phyloP scores from a whole-genome alignment of 768 basidiomycete genomes.

The Lentinula guzmanii region DNA sequence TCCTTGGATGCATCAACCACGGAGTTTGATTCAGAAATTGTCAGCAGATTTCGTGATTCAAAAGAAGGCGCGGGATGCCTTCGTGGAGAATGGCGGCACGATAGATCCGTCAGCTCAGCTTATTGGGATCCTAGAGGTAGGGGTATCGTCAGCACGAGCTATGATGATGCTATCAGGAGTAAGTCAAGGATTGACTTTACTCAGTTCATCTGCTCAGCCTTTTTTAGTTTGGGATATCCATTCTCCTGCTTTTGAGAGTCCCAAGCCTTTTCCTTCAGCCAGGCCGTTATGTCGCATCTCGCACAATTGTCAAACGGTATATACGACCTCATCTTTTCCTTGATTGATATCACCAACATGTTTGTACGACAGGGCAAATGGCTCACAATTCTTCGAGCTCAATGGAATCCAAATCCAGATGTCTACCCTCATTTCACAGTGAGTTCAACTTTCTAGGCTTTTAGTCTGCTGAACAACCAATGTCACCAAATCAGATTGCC shows the following conservation, averaged over 20 bases:
- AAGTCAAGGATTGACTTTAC: neutral
- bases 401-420: slow-evolving; percentile 75
- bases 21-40: slow-evolving; percentile 33
- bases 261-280: slow-evolving; percentile 50
- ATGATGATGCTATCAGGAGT: slow-evolving; percentile 75
- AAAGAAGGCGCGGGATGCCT: slow-evolving; percentile 48
- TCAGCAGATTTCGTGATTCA: slow-evolving; percentile 46
- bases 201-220: slow-evolving; percentile 20
- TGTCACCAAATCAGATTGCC: slow-evolving; percentile 43
- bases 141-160: slow-evolving; percentile 77
- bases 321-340: slow-evolving; percentile 10
- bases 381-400: slow-evolving; percentile 71
- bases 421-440: slow-evolving; percentile 83
- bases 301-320: slow-evolving; percentile 80
- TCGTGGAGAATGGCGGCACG: slow-evolving; percentile 62
- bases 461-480: neutral
- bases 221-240: slow-evolving; percentile 71
- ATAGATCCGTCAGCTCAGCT: slow-evolving; percentile 75
- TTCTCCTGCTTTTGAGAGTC: slow-evolving; percentile 39
- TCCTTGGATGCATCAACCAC: slow-evolving; percentile 18
- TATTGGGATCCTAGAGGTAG: slow-evolving; percentile 84
- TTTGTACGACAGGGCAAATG: slow-evolving; percentile 58
- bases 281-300: slow-evolving; percentile 56
- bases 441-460: slow-evolving; percentile 14
- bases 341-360: neutral